Conservation (phyloP, 352 stramenopile genomes). For the Nothophytophthora sp. region DNA sequence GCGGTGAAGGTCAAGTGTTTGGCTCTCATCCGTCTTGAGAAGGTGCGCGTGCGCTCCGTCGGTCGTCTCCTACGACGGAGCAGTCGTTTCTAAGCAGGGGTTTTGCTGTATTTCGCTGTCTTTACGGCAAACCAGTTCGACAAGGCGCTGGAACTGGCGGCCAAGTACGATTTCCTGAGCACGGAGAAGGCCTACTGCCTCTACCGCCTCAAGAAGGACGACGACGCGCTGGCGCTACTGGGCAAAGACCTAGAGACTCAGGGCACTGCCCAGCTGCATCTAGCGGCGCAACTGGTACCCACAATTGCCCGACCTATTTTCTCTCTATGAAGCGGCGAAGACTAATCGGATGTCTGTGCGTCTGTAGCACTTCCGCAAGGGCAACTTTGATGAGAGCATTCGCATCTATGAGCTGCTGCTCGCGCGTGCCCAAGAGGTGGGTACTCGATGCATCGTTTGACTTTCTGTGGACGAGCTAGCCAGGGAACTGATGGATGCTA, state of each 20-base stretch:
- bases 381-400: conserved; percentile 66
- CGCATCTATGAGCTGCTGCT: conserved; percentile 78
- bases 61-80: too few relatives aligned
- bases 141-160: conserved; percentile 77
- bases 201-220: conserved; percentile 81
- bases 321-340: background rate
- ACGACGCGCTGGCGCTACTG: conserved; percentile 56
- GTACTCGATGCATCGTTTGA: background rate
- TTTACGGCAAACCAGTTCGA: conserved; percentile 52
- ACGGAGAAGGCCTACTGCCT: conserved; percentile 80
- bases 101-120: too few relatives aligned
- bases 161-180: conserved; percentile 66
- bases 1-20: conserved; percentile 85
- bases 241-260: conserved; percentile 29
- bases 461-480: background rate
- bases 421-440: conserved; percentile 35
- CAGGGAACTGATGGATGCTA: background rate
- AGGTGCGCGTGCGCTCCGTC: conserved; percentile 47
- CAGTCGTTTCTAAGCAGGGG: too few relatives aligned
- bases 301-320: background rate
- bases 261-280: conserved; percentile 51
- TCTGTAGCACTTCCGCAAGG: conserved; percentile 65
- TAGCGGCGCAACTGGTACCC: conserved; percentile 68
- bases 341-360: conserved; percentile 1
- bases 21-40: conserved; percentile 78